A percentile compares a stretch with the other conserved stretches of the same genome.
These are phyloP conservation scores for Climacium dendroides DNA, from an alignment of 225 moss, liverwort and hornwort species.

Conservation along the genomic window DNA sequence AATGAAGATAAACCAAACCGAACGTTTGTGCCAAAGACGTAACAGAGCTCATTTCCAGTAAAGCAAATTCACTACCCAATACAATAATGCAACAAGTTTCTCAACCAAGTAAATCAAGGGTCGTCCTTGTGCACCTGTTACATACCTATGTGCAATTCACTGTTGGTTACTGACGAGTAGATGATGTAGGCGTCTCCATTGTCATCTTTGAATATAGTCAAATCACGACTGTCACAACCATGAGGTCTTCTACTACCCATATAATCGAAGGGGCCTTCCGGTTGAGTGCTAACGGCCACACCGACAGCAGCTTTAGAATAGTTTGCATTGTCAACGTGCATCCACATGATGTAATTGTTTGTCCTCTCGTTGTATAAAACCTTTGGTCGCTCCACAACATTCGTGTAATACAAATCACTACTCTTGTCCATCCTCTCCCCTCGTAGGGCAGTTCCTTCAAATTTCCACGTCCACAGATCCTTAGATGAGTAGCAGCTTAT, in stretches of 20 bases:
- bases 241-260: slow-evolving; percentile 84
- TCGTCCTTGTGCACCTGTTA: not conserved
- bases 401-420: slow-evolving; percentile 66
- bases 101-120: not conserved
- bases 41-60: not conserved
- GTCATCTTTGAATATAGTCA: slow-evolving; percentile 94
- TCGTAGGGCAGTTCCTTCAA: slow-evolving; percentile 63
- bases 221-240: slow-evolving; percentile 91
- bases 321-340: slow-evolving; percentile 88
- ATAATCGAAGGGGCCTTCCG: slow-evolving; percentile 80
- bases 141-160: slow-evolving; percentile 84
- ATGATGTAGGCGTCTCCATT: slow-evolving; percentile 72
- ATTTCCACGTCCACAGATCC: slow-evolving; percentile 96
- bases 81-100: not conserved
- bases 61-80: not conserved
- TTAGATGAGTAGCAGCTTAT: slow-evolving; percentile 93
- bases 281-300: slow-evolving; percentile 70
- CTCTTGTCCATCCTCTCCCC: slow-evolving; percentile 49
- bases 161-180: slow-evolving; percentile 79
- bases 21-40: not conserved
- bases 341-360: slow-evolving; percentile 90
- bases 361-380: slow-evolving; percentile 80
- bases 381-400: slow-evolving; percentile 91
- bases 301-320: slow-evolving; percentile 96
- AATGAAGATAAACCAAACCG: not conserved